Percentiles rank a stretch among this genome's conserved stretches.
Evolutionary conservation across 1,284 basidiomycete species (phyloP).

Genomic region (Sanguinoderma infundibulare): DNA sequence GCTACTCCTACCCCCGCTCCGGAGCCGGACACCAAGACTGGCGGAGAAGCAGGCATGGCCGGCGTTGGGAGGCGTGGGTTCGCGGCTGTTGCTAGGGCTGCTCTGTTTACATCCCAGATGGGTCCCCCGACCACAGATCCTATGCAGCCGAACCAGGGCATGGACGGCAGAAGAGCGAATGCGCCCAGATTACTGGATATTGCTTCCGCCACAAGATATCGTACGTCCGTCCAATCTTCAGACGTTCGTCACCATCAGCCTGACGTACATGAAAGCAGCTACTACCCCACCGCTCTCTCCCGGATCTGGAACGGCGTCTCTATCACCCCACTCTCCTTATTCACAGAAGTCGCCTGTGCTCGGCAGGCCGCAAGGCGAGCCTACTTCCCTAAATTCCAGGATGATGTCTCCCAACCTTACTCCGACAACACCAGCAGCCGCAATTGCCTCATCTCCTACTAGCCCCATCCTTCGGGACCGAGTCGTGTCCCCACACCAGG

Average conservation of each 20-base stretch:
- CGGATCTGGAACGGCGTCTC: conserved; percentile 37
- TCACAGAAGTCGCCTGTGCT: conserved; percentile 34
- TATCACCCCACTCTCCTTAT: conserved; percentile 41
- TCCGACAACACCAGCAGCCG: conserved; percentile 29
- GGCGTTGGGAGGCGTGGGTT: conserved; percentile 88
- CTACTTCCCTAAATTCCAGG: conserved; percentile 18
- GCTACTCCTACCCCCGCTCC: conserved; percentile 11
- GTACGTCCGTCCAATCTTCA: conserved; percentile 18
- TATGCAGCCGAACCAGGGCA: conserved; percentile 30
- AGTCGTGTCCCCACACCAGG: conserved; percentile 30
- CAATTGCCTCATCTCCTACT: conserved; percentile 34
- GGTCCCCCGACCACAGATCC: conserved; percentile 6
- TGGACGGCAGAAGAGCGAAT: conserved; percentile 45
- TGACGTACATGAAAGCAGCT: conserved; percentile 9
- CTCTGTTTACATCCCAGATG: conserved; percentile 50
- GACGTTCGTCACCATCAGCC: background rate
- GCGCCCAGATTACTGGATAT: conserved; percentile 60
- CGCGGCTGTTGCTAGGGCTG: conserved; percentile 76
- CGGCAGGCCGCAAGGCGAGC: conserved; percentile 9
- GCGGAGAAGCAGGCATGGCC: conserved; percentile 88
- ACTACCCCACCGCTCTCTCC: conserved; percentile 42
- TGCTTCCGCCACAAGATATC: conserved; percentile 33
- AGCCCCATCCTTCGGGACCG: conserved; percentile 31
- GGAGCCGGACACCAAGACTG: conserved; percentile 70
- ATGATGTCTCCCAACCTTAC: conserved; percentile 25